A percentile compares a stretch with the other conserved stretches of the same genome.
These are phyloP conservation scores for Aristolochia contorta DNA, from an alignment of 164 flowering plant genomes.

Conservation along the genomic window DNA sequence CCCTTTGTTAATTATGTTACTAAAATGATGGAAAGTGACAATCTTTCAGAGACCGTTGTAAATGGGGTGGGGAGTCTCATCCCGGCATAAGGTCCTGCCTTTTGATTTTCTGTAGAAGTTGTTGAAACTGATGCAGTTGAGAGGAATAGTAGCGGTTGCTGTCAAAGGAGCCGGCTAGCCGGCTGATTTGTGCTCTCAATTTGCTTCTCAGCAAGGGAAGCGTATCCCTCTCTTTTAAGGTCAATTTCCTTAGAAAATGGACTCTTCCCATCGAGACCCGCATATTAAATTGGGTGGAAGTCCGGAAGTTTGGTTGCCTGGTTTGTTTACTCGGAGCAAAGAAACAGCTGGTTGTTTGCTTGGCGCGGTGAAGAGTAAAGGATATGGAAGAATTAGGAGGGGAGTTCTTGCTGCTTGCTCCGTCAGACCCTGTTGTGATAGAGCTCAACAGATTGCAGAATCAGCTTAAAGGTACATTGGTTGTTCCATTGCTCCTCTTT, in stretches of 20 bases:
- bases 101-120: neutral
- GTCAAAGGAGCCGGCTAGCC: constrained; percentile 41
- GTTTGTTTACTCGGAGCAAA: constrained; percentile 1
- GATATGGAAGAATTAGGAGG: constrained; percentile 25
- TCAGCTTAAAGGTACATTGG: constrained; percentile 56
- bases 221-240: constrained; percentile 30
- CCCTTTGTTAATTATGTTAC: no score
- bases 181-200: constrained; percentile 18
- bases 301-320: constrained; percentile 8
- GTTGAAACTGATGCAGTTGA: neutral
- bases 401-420: constrained; percentile 27
- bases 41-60: no score
- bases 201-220: constrained; percentile 38
- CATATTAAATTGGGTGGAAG: constrained; percentile 7
- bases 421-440: constrained; percentile 51
- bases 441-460: constrained; percentile 74
- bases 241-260: constrained; percentile 31
- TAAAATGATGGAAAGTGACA: no score
- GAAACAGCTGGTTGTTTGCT: neutral
- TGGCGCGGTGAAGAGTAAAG: constrained; percentile 25
- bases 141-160: constrained; percentile 22
- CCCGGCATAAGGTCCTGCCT: neutral
- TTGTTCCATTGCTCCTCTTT: no score
- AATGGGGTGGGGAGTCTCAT: neutral
- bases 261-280: constrained; percentile 15